Evolutionary conservation across 2,329 filamentous ascomycete species (phyloP).

Genomic region (Dendrostoma leiphaemia): DNA sequence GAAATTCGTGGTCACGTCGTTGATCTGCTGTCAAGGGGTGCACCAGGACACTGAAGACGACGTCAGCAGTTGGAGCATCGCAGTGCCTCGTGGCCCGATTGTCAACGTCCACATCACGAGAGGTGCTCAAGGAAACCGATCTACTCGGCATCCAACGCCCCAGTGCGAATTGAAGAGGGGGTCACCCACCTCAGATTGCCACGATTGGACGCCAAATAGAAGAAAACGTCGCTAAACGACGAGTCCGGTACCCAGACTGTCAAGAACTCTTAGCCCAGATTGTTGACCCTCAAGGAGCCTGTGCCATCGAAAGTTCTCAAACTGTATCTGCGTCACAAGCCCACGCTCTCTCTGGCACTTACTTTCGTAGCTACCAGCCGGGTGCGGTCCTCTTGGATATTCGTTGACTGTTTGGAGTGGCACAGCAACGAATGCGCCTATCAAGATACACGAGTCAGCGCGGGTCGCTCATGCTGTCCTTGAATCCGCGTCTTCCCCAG

Average conservation of each 20-base stretch:
- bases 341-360: conserved; percentile 10
- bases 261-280: not conserved
- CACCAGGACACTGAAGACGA: conserved; percentile 26
- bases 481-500: too few species aligned
- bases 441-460: too few species aligned
- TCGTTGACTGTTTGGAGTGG: conserved; percentile 31
- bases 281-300: rapidly evolving
- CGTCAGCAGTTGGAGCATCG: not conserved
- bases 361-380: conserved; percentile 34
- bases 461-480: too few species aligned
- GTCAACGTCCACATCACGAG: too few species aligned
- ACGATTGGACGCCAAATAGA: conserved; percentile 31
- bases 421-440: conserved; percentile 33
- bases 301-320: not conserved
- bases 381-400: conserved; percentile 32
- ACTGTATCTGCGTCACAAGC: not conserved
- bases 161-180: too few species aligned
- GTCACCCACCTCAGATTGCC: conserved; percentile 27
- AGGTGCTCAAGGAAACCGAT: too few species aligned
- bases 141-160: too few species aligned
- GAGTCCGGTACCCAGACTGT: conserved; percentile 33
- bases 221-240: conserved; percentile 34
- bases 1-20: conserved; percentile 30
- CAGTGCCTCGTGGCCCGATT: too few species aligned
- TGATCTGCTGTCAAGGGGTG: conserved; percentile 31